Evolutionary conservation across 2,329 filamentous ascomycete genomes (phyloP).

Genomic region (Blastomyces silverae): DNA sequence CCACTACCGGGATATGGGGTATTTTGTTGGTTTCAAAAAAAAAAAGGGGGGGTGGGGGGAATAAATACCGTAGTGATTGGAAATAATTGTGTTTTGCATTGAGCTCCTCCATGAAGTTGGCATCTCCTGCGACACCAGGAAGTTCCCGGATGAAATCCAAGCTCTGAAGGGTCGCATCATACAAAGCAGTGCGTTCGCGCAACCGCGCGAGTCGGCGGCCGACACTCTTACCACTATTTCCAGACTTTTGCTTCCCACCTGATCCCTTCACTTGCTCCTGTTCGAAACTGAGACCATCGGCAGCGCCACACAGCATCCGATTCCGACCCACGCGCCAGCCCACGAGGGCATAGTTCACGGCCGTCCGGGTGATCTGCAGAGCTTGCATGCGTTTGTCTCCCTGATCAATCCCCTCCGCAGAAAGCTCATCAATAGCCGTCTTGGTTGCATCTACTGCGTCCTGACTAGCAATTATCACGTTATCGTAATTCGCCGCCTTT

Average conservation of each 20-base stretch:
- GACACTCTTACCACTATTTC: conserved; percentile 57
- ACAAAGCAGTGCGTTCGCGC: conserved; percentile 80
- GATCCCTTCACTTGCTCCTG: conserved; percentile 41
- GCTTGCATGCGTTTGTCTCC: conserved; percentile 85
- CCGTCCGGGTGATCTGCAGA: conserved; percentile 83
- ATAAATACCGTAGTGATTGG: conserved; percentile 66
- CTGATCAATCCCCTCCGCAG: conserved; percentile 72
- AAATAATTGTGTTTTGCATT: conserved; percentile 76
- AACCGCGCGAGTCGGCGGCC: conserved; percentile 71
- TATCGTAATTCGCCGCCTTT: conserved; percentile 80
- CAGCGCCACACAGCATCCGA: conserved; percentile 72
- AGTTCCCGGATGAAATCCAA: conserved; percentile 84
- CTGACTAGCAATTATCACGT: conserved; percentile 80
- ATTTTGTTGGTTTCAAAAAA: not conserved
- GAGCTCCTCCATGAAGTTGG: conserved; percentile 67
- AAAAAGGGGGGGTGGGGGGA: not conserved
- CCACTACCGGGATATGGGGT: conserved; percentile 15
- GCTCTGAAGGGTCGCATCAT: conserved; percentile 85
- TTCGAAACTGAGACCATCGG: conserved; percentile 63
- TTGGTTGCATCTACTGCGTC: conserved; percentile 92
- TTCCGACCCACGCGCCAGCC: conserved; percentile 94
- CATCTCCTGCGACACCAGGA: conserved; percentile 80
- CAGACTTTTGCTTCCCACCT: conserved; percentile 40
- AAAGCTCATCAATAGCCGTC: conserved; percentile 83
- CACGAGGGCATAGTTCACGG: conserved; percentile 88